Evolutionary conservation across 2,329 filamentous ascomycete species (phyloP), one percentile per base, ranked within the genome.

Genomic region (Paraphaeosphaeria minitans): DNA sequence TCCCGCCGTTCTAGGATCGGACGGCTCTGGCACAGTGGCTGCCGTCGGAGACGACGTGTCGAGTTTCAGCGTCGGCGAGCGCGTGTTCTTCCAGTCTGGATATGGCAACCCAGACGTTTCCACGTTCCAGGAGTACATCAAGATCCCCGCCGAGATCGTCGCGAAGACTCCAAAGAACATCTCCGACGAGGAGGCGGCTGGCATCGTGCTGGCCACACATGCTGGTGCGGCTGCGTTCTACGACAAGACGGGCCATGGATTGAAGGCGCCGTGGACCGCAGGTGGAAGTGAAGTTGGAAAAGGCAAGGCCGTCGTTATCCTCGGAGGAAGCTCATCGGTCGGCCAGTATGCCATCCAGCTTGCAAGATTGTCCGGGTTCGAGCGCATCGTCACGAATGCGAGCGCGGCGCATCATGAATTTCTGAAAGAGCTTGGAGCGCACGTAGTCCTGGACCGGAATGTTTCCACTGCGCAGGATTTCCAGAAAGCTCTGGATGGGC

Each of bases 11-110:
- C 54, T 76, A 7, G 79, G 79, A 42, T 79, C 78, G 13, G 81
- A 84, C 42, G 67, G 81, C 2, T 61, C 79, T 0, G 82, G 82
- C 0, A 31, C 81, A 9, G 77, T 83, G 33, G 66, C 81, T 19
- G 72, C 78, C 41, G 69, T 76, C 12, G 82, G 82, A 21, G 62
- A 75, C 1, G 64, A 73, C 9, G 78, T 82, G 12, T 14, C 54
- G 13, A 45, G 56, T 27, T 45, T 56, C 19, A 54, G 43, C 9
- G 62, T 69, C 3, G 76, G 75, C 29, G 65, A 59, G 1, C 69
- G 75, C 42, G 71, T 77, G 6, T 78, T 74, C 62, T 71, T 65
- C 47, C 59, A 64, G 19, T 55, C 54, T 6, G 52, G 54, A 6
- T 59, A 67, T 4, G 70, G 67, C 16, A 55, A 57, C 4, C 65